These are phyloP conservation scores for Sambucus nigra DNA, from an alignment of 129 eudicot genomes.

Conservation along the genomic window DNA sequence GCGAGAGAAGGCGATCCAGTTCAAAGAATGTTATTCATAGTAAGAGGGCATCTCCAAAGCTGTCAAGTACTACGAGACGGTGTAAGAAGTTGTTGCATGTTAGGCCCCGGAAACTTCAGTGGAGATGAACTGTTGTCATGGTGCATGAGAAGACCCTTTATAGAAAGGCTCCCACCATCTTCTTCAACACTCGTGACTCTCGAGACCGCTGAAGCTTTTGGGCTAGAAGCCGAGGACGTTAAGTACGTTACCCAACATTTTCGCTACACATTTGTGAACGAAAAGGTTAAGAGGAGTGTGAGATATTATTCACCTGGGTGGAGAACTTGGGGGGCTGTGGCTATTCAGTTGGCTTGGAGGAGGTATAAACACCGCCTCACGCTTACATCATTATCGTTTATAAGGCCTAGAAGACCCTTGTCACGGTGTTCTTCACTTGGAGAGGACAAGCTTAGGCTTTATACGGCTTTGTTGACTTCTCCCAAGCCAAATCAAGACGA, in stretches of 20 bases:
- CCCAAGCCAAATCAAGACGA: slow-evolving; percentile 96
- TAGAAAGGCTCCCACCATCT: slow-evolving; percentile 86
- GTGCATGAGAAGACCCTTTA: slow-evolving; percentile 81
- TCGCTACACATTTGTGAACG: slow-evolving; percentile 83
- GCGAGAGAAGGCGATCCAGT: slow-evolving; percentile 97
- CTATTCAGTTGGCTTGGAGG: slow-evolving; percentile 94
- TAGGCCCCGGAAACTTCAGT: slow-evolving; percentile 96
- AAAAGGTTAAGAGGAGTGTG: slow-evolving; percentile 88
- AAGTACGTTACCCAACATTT: slow-evolving; percentile 96
- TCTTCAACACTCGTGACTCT: slow-evolving; percentile 74
- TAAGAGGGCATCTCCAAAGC: slow-evolving; percentile 95
- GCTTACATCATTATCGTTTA: slow-evolving; percentile 75
- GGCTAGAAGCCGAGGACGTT: slow-evolving; percentile 90
- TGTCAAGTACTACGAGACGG: slow-evolving; percentile 83
- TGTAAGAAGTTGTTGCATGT: slow-evolving; percentile 83
- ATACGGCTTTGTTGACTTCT: slow-evolving; percentile 78
- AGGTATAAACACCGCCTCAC: slow-evolving; percentile 79
- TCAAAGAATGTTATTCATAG: slow-evolving; percentile 79
- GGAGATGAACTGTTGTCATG: slow-evolving; percentile 96
- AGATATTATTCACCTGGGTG: slow-evolving; percentile 97
- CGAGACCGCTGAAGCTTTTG: slow-evolving; percentile 94
- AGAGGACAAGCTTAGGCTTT: slow-evolving; percentile 84
- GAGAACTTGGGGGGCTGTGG: slow-evolving; percentile 99
- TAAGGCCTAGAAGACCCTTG: slow-evolving; percentile 88
- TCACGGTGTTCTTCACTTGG: slow-evolving; percentile 85